A percentile compares a stretch with the other conserved stretches of the same genome.
phyloP scores from a whole-genome alignment of 2,329 filamentous ascomycete genomes.

The Aspergillus arachidicola region DNA sequence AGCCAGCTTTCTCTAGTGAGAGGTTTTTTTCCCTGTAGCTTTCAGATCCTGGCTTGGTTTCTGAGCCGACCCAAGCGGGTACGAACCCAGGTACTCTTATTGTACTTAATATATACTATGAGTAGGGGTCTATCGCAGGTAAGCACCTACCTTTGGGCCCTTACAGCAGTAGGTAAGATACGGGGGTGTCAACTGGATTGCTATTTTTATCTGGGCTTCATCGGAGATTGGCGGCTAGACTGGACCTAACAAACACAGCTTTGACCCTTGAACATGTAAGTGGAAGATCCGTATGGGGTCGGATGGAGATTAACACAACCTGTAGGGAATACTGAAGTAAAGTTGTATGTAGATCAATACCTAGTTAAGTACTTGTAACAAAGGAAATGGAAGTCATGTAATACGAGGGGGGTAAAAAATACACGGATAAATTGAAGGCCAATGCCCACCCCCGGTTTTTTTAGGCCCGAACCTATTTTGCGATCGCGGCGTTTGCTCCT shows the following conservation, averaged over 20 bases:
- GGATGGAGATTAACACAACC: too few species aligned
- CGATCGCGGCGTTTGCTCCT: background rate
- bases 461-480: constrained; percentile 1
- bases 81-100: background rate
- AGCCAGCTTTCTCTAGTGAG: background rate
- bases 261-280: too few species aligned
- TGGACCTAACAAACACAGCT: background rate
- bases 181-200: background rate
- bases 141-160: background rate
- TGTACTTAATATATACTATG: background rate
- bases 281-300: too few species aligned
- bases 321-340: too few species aligned
- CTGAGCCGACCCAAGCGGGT: too few species aligned
- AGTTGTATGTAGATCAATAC: too few species aligned
- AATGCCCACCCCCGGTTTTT: constrained; percentile 3
- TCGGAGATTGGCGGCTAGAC: background rate
- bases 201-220: background rate
- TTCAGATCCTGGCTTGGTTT: background rate
- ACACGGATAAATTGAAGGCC: background rate
- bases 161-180: background rate
- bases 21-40: background rate
- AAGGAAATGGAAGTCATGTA: background rate
- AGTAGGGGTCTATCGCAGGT: too few species aligned
- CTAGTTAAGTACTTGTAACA: too few species aligned
- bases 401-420: background rate